Evolutionary conservation across 108 stramenopile species (phyloP).

Genomic region (Discostella stelligeroides): DNA sequence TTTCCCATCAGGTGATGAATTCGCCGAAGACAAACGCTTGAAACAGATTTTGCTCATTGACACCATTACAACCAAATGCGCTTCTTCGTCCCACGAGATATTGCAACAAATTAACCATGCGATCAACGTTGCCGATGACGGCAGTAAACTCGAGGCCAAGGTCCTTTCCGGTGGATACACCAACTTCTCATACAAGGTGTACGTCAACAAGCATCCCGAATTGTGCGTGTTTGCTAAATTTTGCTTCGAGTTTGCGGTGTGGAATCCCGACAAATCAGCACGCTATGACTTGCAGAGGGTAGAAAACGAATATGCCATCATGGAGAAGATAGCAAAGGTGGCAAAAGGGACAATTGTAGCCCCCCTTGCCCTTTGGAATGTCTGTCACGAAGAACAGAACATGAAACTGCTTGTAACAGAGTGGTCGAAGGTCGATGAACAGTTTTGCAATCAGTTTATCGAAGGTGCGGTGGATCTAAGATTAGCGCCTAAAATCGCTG

Average conservation of each 20-base stretch:
- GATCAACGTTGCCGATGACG: constrained; percentile 5
- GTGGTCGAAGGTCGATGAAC: no score
- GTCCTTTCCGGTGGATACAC: constrained; percentile 38
- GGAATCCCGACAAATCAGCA: constrained; percentile 35
- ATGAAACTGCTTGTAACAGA: constrained; percentile 61
- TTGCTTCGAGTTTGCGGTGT: no score
- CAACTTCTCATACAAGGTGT: no score
- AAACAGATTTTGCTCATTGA: no score
- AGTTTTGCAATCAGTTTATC: no score
- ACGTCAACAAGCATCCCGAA: constrained; percentile 23
- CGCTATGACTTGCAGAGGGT: constrained; percentile 33
- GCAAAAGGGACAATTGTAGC: constrained; percentile 18
- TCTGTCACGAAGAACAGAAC: constrained; percentile 33
- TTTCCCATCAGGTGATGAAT: not conserved
- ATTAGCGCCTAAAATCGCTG: constrained; percentile 45
- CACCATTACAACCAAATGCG: constrained; percentile 15
- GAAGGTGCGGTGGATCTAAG: constrained; percentile 54
- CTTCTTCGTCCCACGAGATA: constrained; percentile 17
- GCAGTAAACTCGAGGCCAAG: constrained; percentile 14
- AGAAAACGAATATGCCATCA: no score
- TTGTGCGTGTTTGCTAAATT: constrained; percentile 38
- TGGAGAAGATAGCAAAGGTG: constrained; percentile 17
- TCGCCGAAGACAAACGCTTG: constrained; percentile 8
- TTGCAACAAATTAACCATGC: constrained; percentile 13
- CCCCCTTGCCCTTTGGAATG: constrained; percentile 19